Conservation (phyloP, 2,329 filamentous ascomycete species). For the Claviceps sp. region DNA sequence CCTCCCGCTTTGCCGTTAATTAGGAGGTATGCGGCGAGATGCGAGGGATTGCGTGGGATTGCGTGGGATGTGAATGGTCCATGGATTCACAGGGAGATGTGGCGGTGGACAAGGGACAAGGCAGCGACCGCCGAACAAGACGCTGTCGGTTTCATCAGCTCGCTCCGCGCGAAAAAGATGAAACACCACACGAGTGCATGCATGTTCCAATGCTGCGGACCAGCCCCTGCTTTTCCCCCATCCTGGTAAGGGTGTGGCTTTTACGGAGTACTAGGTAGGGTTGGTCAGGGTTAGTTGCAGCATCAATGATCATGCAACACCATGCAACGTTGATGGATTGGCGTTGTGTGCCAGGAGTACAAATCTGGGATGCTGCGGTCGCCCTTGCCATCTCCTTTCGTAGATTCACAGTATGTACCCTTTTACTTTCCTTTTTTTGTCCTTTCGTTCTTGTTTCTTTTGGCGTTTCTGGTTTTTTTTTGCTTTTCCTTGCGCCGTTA, state of each 20-base stretch:
- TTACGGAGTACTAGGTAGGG: no score
- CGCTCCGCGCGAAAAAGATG: not conserved
- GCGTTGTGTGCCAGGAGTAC: not conserved
- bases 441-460: not conserved
- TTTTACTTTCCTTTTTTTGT: not conserved
- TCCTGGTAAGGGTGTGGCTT: no score
- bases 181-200: constrained; percentile 1
- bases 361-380: not conserved
- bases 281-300: not conserved
- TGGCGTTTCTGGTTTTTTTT: not conserved
- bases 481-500: no score
- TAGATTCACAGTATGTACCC: no score
- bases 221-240: no score
- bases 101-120: not conserved
- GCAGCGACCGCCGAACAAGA: not conserved
- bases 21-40: not conserved
- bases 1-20: not conserved
- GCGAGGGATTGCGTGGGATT: not conserved
- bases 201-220: not conserved
- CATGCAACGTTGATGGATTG: not conserved
- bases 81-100: not conserved
- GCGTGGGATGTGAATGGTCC: not conserved
- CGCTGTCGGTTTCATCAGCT: constrained; percentile 3
- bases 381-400: no score
- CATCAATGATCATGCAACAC: not conserved